Base-by-base conservation (phyloP, 2,329 filamentous ascomycete genomes). In the Teratosphaeria pseudoeucalypti region DNA sequence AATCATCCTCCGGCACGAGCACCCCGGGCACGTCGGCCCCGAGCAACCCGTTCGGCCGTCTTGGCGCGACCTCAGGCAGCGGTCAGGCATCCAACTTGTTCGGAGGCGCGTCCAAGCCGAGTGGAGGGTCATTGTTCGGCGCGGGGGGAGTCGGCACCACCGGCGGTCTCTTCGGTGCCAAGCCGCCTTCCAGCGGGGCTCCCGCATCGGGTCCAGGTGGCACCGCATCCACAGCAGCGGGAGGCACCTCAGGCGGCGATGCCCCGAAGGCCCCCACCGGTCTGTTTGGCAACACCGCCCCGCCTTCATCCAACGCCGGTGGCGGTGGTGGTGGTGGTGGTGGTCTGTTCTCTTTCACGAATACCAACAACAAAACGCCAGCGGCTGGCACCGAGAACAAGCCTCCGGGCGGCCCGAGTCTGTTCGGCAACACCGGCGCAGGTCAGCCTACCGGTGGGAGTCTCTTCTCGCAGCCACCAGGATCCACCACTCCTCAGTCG, bases 391-490 rank as follows among this genome's bases (percentile, higher is more conserved):
- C 19, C 1, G 27, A 32, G n/a, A 37, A 37, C 53, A 37, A 34
- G 53, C 53, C 53, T 19, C 10, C 53, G 10, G 34, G 43, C n/a
- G 43, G 37, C 29, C 29, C 29, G 16, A n/a, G 43, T n/a, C 43
- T 49, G 16, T 49, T 49, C 34, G 52, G n/a, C 53, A 56, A 29
- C 39, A 49, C 54, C 1, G 58, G 59, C 32, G 52, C 60, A 6
- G 53, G 59, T 26, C 56, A 58, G 49, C 56, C 62, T 23, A 26
- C 62, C n/a, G 52, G 54, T 54, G 49, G 34, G 6, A 57, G 56
- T 54, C 57, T 65, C 26, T 64, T 63, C 7, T n/a, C 59, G 1
- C 23, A 53, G 7, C 32, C 57, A 23, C 32, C 39, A 11, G 54
- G 39, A 23, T 53, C 57, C 2, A 56, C 56, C 7, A 58, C 56